Percentiles rank a stretch among this genome's conserved stretches.
Evolutionary conservation across 208 protist genomes (phyloP).

Genomic region (Leishmania amazonensis): DNA sequence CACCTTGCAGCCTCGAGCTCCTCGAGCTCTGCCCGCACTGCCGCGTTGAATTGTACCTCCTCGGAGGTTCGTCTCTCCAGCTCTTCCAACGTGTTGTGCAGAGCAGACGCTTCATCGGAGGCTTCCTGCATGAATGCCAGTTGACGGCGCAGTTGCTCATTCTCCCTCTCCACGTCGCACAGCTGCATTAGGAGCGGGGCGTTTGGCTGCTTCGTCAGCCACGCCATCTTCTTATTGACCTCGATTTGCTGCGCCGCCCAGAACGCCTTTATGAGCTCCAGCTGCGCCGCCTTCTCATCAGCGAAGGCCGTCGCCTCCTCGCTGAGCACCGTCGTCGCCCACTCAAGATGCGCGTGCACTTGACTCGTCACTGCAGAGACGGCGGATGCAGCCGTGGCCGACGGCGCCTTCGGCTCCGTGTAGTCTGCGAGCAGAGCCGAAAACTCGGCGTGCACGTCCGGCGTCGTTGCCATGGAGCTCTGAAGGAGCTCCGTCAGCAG

Average conservation of each 20-base stretch:
- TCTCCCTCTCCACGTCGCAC: conserved; percentile 26
- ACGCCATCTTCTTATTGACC: conserved; percentile 50
- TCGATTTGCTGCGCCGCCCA: conserved; percentile 32
- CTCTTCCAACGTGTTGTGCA: conserved; percentile 13
- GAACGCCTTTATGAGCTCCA: background rate
- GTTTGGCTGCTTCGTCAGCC: conserved; percentile 49
- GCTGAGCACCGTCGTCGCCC: conserved; percentile 7
- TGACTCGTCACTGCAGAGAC: background rate
- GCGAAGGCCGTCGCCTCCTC: conserved; percentile 25
- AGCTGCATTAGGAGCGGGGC: conserved; percentile 45
- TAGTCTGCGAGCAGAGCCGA: conserved; percentile 12
- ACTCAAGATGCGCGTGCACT: conserved; percentile 3
- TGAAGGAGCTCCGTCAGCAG: conserved; percentile 16
- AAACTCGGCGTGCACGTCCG: conserved; percentile 1
- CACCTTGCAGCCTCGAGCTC: conserved; percentile 22
- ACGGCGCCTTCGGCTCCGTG: background rate
- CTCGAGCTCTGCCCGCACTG: conserved; percentile 36
- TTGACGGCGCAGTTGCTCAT: conserved; percentile 10
- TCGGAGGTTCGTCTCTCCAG: conserved; percentile 5
- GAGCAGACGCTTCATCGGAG: background rate
- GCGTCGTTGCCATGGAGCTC: background rate
- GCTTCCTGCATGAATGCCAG: background rate
- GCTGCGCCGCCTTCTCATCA: conserved; percentile 21
- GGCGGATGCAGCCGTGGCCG: background rate
- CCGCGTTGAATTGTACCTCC: conserved; percentile 15